phyloP scores from a whole-genome alignment of 2,329 filamentous ascomycete species.

The Onygenales sp. region DNA sequence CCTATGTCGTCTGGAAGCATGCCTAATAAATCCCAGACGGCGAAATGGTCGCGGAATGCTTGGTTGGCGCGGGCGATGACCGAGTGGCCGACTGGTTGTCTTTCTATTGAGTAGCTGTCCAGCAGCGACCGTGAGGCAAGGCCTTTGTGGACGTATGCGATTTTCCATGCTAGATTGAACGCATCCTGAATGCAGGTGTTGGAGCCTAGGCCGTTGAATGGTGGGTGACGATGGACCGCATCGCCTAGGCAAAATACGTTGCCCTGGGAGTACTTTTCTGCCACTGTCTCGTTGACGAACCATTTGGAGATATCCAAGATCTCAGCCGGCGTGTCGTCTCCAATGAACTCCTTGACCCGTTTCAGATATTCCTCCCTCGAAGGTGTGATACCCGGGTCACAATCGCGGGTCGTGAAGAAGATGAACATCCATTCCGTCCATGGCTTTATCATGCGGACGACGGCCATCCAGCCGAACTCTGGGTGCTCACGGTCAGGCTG shows the following conservation, averaged over 20 bases:
- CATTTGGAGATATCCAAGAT: conserved; percentile 48
- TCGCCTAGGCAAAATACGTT: conserved; percentile 49
- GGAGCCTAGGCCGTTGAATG: conserved; percentile 42
- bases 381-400: conserved; percentile 28
- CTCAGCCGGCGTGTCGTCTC: conserved; percentile 44
- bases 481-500: conserved; percentile 45
- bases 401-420: conserved; percentile 34
- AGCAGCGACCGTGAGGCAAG: conserved; percentile 16
- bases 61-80: conserved; percentile 50
- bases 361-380: conserved; percentile 39
- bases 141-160: conserved; percentile 20
- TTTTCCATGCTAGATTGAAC: conserved; percentile 28
- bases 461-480: conserved; percentile 40
- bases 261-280: conserved; percentile 45
- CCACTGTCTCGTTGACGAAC: conserved; percentile 53
- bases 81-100: conserved; percentile 40
- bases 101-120: conserved; percentile 23
- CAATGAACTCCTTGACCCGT: conserved; percentile 43
- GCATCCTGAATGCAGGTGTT: conserved; percentile 28
- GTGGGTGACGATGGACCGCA: conserved; percentile 50
- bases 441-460: conserved; percentile 53
- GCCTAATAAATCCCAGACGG: conserved; percentile 39
- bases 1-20: conserved; percentile 30
- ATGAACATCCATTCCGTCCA: conserved; percentile 57
- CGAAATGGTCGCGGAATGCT: conserved; percentile 43